phyloP scores from a whole-genome alignment of 495 filamentous ascomycete species.

The Talaromyces ruber region DNA sequence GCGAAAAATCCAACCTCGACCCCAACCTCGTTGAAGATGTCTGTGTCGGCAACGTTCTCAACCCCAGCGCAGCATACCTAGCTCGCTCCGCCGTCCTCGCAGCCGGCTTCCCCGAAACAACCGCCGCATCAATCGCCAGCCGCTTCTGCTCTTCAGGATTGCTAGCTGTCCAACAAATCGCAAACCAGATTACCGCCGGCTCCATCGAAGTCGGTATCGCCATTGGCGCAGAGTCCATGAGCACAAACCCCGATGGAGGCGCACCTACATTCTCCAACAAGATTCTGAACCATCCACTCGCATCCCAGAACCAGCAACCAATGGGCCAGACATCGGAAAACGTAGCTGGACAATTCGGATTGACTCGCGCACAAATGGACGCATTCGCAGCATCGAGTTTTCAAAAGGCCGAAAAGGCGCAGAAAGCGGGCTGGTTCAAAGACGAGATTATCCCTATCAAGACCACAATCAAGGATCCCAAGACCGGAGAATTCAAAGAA shows the following conservation, averaged over 20 bases:
- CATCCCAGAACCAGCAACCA: constrained; percentile 73
- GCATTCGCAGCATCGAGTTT: constrained; percentile 76
- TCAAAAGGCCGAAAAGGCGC: constrained; percentile 76
- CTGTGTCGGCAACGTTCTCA: constrained; percentile 75
- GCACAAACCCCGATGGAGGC: constrained; percentile 58
- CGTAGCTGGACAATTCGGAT: constrained; percentile 76
- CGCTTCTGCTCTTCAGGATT: constrained; percentile 95
- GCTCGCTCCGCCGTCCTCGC: constrained; percentile 79
- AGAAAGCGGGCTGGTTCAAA: constrained; percentile 84
- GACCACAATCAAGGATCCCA: constrained; percentile 70
- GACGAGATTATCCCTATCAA: constrained; percentile 88
- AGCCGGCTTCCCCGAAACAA: constrained; percentile 85
- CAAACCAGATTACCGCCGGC: constrained; percentile 72
- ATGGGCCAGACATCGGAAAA: constrained; percentile 98
- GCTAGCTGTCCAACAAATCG: constrained; percentile 86
- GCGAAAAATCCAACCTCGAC: constrained; percentile 68
- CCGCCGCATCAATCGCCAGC: constrained; percentile 70
- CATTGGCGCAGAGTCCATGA: constrained; percentile 85
- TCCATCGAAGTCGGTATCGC: constrained; percentile 84
- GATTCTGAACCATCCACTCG: constrained; percentile 62
- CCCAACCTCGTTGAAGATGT: constrained; percentile 86
- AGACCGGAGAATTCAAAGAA: constrained; percentile 67
- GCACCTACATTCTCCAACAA: constrained; percentile 65
- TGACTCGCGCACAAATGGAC: constrained; percentile 70
- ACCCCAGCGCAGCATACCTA: constrained; percentile 60